Evolutionary conservation across 2,329 filamentous ascomycete species (phyloP), one percentile per base, ranked within the genome.

Genomic region (Talaromyces sp.): DNA sequence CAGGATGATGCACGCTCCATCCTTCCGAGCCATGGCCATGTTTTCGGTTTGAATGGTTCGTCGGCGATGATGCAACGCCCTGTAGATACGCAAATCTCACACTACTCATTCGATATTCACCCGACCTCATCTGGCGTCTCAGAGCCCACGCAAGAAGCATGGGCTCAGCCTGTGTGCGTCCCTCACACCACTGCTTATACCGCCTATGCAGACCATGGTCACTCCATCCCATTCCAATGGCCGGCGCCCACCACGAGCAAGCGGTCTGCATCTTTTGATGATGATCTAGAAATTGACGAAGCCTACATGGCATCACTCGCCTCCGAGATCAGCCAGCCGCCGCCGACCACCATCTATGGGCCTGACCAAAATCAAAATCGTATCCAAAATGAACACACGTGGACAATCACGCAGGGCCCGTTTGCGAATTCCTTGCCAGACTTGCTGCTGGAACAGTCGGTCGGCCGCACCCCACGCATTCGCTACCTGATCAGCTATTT

Each of bases 401-500:
- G 60, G 60, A 35, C 19, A 4, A 57, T 56, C 29, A n/a, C 52
- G 11, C 55, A 56, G 7, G 51, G 57, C 19, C 57, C 62, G 4
- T 60, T 64, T 61, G 60, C 62, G n/a, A 62, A 51, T 29, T 73
- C 70, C 24, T 67, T 75, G 11, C 73, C 73, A 9, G 73, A 76
- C 38, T 63, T 74, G n/a, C 68, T 76, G 19, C 63, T 74, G 19
- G 69, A 71, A 41, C 68, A 75, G 57, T 84, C 79, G 81, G 80
- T 82, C 71, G 84, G 71, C 78, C 89, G 74, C 78, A 86, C 90
- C 63, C 86, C 88, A 61, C 89, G 91, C 70, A 89, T 96, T 79
- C 88, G 89, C 65, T 96, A 89, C 75, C 88, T 96, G 71, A 89
- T 97, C 80, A 89, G 96, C 72, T 96, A 96, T 76, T 97, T 96